Evolutionary conservation across 2,329 filamentous ascomycete genomes (phyloP).

Genomic region (Pseudogymnoascus sp.): DNA sequence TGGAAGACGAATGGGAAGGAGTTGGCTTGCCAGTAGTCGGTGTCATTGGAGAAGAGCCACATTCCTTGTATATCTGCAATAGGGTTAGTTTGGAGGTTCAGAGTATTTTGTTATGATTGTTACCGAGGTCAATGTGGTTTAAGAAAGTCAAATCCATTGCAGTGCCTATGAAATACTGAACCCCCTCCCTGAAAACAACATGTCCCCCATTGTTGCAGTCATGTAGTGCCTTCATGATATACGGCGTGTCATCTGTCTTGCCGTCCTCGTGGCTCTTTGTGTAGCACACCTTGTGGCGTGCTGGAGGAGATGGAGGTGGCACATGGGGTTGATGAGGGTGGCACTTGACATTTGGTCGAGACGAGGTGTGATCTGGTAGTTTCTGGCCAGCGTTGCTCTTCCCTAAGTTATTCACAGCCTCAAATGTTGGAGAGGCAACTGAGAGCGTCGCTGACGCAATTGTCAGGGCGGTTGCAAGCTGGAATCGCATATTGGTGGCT

Average conservation of each 20-base stretch:
- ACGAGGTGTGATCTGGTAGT: slow-evolving; percentile 17
- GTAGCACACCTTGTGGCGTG: slow-evolving; percentile 14
- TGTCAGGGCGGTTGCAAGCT: slow-evolving; percentile 16
- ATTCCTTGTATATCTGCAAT: slow-evolving; percentile 44
- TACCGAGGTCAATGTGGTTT: slow-evolving; percentile 51
- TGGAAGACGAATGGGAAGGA: slow-evolving; percentile 55
- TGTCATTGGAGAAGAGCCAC: slow-evolving; percentile 54
- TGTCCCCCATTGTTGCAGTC: slow-evolving; percentile 40
- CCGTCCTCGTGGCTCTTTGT: slow-evolving; percentile 16
- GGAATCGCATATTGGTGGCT: slow-evolving; percentile 21
- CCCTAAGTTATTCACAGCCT: slow-evolving; percentile 15
- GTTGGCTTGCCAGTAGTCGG: slow-evolving; percentile 56
- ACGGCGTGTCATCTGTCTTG: slow-evolving; percentile 39
- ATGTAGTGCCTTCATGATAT: slow-evolving; percentile 42
- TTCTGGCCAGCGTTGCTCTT: slow-evolving; percentile 10
- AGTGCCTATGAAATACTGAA: slow-evolving; percentile 49
- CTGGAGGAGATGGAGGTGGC: not conserved
- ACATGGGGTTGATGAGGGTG: slow-evolving; percentile 2
- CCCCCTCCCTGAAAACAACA: slow-evolving; percentile 44
- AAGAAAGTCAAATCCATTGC: slow-evolving; percentile 55
- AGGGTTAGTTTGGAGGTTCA: not conserved
- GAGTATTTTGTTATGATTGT: not conserved
- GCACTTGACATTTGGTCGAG: slow-evolving; percentile 15
- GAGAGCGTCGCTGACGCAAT: slow-evolving; percentile 18
- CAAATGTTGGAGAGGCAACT: slow-evolving; percentile 18